A percentile compares a stretch with the other conserved stretches of the same genome.
Evolutionary conservation across 306 rosid genomes (phyloP).

Genomic region (Trifolium repens): DNA sequence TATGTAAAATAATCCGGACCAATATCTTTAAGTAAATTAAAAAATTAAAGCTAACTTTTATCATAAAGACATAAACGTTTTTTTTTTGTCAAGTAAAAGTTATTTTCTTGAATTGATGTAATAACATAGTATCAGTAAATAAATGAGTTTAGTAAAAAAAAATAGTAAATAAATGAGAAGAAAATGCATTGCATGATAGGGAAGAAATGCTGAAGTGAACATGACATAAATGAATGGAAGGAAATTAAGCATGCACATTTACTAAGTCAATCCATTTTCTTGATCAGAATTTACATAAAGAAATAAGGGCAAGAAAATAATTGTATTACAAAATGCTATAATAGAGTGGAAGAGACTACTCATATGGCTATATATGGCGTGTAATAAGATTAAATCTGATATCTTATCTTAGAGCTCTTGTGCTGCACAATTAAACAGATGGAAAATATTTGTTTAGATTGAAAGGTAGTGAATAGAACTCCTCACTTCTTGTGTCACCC

Average conservation of each 20-base stretch:
- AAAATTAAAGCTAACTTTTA: too few species aligned
- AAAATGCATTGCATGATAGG: background rate
- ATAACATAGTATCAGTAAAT: too few species aligned
- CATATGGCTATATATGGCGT: conserved; percentile 49
- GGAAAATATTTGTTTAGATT: conserved; percentile 96
- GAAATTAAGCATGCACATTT: conserved; percentile 45
- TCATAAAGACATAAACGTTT: too few species aligned
- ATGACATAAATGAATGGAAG: conserved; percentile 10
- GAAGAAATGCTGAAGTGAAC: background rate
- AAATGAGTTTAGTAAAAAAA: too few species aligned
- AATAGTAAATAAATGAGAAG: too few species aligned
- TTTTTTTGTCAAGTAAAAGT: too few species aligned
- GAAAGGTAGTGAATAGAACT: conserved; percentile 92
- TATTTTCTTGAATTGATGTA: too few species aligned
- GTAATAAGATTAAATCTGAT: conserved; percentile 44
- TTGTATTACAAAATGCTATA: conserved; percentile 51
- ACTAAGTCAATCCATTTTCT: conserved; percentile 48
- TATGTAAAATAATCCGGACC: too few species aligned
- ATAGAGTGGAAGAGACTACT: conserved; percentile 38
- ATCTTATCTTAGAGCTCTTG: conserved; percentile 29
- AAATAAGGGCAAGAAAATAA: conserved; percentile 52
- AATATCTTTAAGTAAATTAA: too few species aligned
- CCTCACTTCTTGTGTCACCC: conserved; percentile 84
- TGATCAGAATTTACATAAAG: conserved; percentile 61
- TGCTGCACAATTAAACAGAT: conserved; percentile 62